Base-by-base conservation (phyloP, 768 basidiomycete species). In the Suillus cothurnatus region DNA sequence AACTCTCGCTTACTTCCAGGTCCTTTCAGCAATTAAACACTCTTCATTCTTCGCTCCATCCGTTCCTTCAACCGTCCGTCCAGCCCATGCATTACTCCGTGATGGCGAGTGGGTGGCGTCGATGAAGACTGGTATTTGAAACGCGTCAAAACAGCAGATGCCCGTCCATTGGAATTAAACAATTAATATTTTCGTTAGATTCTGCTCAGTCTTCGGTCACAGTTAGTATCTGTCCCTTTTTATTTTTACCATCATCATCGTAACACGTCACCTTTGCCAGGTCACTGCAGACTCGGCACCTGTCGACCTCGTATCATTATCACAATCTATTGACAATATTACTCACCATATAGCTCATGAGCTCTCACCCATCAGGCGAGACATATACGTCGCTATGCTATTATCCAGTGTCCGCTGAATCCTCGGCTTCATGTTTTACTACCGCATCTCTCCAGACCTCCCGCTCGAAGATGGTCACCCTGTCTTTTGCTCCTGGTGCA, bases 1-100 rank as follows among this genome's bases (percentile, higher is more conserved):
- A 26, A 99, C 97, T 1, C 85, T 99, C 61, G 92, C 94, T 56
- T 99, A 99, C 78, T 97, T 99, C 76, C 95, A 97, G 72, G 84
- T 97, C 69, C 86, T 99, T 66, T 87, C 87, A 63, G 92, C 92
- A 61, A 92, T 99, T 73, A 95, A 96, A 71, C 89, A 95, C 71
- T 94, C 92, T 0, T 84, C 92, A 28, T 90, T 95, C 77, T 85
- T 95, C 62, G 87, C 87, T 1, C 81, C 90, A 0, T 72, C 82
- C 19, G 67, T 82, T 6, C 81, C 84, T 0, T 75, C 83, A 2
- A 72, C 81, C 0, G 79, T 89, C 31, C 80, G 84, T 4, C 82
- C 93, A 0, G 78, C 88, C 3, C 82, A 90, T 73, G 86, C 85
- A 0, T 72, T 86, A 2, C 81, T 85, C 41, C 79, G 79, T 3